These are phyloP conservation scores for Penicillium sp. DNA, from an alignment of 2,329 filamentous ascomycete genomes.

Conservation along the genomic window DNA sequence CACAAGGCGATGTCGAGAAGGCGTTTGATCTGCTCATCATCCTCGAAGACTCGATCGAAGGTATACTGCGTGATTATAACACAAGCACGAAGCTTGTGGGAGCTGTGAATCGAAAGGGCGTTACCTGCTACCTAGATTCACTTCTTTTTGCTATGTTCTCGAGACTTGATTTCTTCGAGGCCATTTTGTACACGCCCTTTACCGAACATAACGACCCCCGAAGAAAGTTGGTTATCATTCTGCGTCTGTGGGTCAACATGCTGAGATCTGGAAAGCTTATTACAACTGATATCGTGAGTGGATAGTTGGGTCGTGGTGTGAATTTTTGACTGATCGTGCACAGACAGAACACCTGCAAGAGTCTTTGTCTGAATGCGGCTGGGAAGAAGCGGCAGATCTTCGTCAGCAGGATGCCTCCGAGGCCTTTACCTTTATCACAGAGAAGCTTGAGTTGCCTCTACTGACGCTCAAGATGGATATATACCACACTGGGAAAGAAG, in stretches of 20 bases:
- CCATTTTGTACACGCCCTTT: slow-evolving; percentile 78
- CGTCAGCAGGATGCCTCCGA: slow-evolving; percentile 94
- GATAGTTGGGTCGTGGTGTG: not conserved
- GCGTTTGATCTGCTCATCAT: slow-evolving; percentile 73
- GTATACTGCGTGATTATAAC: slow-evolving; percentile 71
- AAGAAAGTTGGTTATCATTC: slow-evolving; percentile 68
- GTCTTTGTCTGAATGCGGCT: slow-evolving; percentile 77
- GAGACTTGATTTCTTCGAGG: slow-evolving; percentile 83
- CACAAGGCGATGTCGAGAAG: slow-evolving; percentile 66
- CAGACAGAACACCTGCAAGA: slow-evolving; percentile 81
- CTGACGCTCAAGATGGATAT: slow-evolving; percentile 91
- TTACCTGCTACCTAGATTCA: slow-evolving; percentile 93
- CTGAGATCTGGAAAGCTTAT: slow-evolving; percentile 81
- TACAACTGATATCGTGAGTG: slow-evolving; percentile 69
- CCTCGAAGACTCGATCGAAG: slow-evolving; percentile 75
- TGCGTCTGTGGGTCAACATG: slow-evolving; percentile 92
- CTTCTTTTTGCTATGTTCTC: slow-evolving; percentile 95
- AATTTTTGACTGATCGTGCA: slow-evolving; percentile 13
- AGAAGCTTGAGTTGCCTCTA: slow-evolving; percentile 79
- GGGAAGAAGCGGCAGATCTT: slow-evolving; percentile 72
- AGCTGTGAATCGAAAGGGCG: slow-evolving; percentile 76
- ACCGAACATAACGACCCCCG: slow-evolving; percentile 60
- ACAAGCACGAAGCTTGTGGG: slow-evolving; percentile 70
- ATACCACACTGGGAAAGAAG: slow-evolving; percentile 83
- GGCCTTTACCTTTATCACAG: slow-evolving; percentile 91